phyloP scores from a whole-genome alignment of 192 early-diverging fungal genomes.

The Glomus cerebriforme region DNA sequence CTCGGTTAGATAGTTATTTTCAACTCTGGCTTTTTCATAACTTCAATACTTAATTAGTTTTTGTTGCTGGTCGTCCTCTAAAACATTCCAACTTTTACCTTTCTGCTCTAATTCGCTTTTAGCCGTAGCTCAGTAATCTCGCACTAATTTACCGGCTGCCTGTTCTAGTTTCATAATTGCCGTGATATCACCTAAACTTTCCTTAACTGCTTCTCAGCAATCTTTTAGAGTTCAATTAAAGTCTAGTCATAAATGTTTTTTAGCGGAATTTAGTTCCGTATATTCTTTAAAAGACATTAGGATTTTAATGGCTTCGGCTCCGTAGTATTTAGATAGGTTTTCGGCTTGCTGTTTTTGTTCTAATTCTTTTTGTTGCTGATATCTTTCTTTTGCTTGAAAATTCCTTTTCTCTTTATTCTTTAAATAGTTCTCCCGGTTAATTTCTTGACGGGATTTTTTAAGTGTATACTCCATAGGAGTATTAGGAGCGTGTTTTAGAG shows the following conservation, averaged over 20 bases:
- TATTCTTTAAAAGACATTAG: constrained; percentile 1
- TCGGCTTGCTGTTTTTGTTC: neutral
- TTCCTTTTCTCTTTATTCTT: too few relatives aligned
- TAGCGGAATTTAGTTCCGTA: neutral
- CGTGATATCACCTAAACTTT: neutral
- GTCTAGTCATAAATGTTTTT: neutral
- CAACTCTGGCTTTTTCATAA: neutral
- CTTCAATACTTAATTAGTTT: constrained; percentile 25
- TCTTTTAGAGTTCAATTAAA: constrained; percentile 6
- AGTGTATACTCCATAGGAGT: too few relatives aligned
- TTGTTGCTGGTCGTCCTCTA: neutral
- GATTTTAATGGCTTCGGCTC: neutral
- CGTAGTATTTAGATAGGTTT: neutral
- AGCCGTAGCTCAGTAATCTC: constrained; percentile 5
- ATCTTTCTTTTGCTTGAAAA: too few relatives aligned
- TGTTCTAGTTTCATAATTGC: neutral
- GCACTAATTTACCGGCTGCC: neutral
- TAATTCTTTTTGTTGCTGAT: neutral
- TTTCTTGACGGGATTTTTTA: too few relatives aligned
- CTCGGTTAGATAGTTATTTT: neutral
- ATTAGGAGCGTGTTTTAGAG: too few relatives aligned
- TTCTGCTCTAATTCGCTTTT: neutral
- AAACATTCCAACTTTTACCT: constrained; percentile 1
- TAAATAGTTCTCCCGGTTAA: too few relatives aligned
- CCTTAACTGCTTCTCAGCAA: neutral